phyloP scores from a whole-genome alignment of 305 asterid species.

The Solanum hybrid region DNA sequence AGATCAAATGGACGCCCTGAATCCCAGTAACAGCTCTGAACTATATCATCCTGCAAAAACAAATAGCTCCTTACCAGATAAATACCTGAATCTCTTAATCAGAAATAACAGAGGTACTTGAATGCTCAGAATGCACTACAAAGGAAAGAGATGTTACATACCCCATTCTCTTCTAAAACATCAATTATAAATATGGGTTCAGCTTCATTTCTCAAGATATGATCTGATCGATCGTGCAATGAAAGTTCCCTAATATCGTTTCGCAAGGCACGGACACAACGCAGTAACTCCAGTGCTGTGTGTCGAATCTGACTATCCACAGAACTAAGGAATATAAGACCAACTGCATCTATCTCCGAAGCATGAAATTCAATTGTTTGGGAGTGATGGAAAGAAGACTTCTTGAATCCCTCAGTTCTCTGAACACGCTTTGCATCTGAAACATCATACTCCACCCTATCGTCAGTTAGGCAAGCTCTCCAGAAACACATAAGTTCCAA shows the following conservation, averaged over 20 bases:
- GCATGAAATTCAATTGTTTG: conserved; percentile 79
- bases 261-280: conserved; percentile 80
- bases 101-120: not conserved
- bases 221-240: conserved; percentile 51
- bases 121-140: not conserved
- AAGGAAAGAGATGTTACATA: conserved; percentile 23
- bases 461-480: conserved; percentile 85
- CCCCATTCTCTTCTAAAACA: conserved; percentile 99
- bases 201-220: conserved; percentile 55
- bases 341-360: conserved; percentile 98
- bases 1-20: conserved; percentile 88
- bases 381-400: conserved; percentile 70
- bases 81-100: not conserved
- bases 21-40: conserved; percentile 98
- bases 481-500: conserved; percentile 96
- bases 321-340: conserved; percentile 95
- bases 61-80: not conserved
- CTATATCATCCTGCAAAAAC: conserved; percentile 82
- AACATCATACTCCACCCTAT: conserved; percentile 54
- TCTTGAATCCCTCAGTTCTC: conserved; percentile 86
- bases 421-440: conserved; percentile 61
- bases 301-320: conserved; percentile 98
- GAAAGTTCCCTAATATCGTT: conserved; percentile 76
- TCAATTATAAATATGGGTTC: conserved; percentile 96
- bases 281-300: conserved; percentile 93